Evolutionary conservation across 2,329 filamentous ascomycete genomes (phyloP).

Genomic region (Lecanicillium sp.): DNA sequence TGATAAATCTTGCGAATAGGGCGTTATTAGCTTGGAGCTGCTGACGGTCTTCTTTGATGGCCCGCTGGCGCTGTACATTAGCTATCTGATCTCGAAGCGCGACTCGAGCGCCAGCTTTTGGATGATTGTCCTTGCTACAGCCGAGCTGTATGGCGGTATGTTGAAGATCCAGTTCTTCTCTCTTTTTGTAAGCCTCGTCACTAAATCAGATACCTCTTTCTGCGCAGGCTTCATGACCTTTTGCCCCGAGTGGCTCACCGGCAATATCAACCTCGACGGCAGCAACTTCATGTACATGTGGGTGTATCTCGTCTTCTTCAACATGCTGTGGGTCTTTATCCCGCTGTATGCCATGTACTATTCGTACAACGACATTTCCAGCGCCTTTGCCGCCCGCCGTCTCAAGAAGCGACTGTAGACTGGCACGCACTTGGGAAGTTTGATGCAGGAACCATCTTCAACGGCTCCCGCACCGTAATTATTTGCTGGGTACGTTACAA

Average conservation of each 20-base stretch:
- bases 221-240: constrained; percentile 61
- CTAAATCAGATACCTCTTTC: no score
- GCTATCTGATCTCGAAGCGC: constrained; percentile 50
- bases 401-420: constrained; percentile 22
- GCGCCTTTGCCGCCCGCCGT: constrained; percentile 35
- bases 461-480: no score
- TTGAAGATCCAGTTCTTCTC: constrained; percentile 6
- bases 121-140: constrained; percentile 59
- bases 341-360: constrained; percentile 53
- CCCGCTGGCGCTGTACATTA: constrained; percentile 51
- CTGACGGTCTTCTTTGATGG: constrained; percentile 58
- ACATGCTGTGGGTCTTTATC: constrained; percentile 59
- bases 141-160: constrained; percentile 57
- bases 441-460: no score
- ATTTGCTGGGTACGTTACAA: no score
- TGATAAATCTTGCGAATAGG: constrained; percentile 12
- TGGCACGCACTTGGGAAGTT: background rate
- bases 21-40: constrained; percentile 57
- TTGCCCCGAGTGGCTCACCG: constrained; percentile 60
- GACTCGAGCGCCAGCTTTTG: constrained; percentile 49
- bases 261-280: constrained; percentile 53
- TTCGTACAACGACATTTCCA: constrained; percentile 44
- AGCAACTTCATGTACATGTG: constrained; percentile 63
- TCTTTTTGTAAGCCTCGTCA: no score
- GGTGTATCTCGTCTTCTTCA: constrained; percentile 63